Base-by-base conservation (phyloP, 108 stramenopile genomes). In the Tribonema minus region DNA sequence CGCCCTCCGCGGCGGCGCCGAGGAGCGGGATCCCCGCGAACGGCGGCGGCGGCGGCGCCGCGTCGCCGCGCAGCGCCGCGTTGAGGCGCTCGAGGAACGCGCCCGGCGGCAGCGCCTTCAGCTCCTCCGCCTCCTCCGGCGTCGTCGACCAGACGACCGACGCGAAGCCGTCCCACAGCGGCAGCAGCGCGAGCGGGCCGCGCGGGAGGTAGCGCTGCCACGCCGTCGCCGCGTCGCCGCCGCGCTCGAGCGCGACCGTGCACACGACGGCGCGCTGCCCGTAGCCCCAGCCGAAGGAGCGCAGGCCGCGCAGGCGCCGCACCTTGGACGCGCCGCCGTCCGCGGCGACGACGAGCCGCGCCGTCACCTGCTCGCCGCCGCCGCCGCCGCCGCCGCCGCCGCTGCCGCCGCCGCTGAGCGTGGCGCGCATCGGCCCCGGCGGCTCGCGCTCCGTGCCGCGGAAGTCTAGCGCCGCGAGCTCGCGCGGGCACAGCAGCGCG, bases 121-220 rank as follows among this genome's bases (percentile, higher is more conserved):
- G 79, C 3, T 65, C 28, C 12, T 61, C 41, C 3, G 84, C 74
- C 23, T 82, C 72, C 12, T 37, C 63, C 20, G 81, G 72, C 3
- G 81, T 65, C 2, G 68, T 40, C 9, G 81, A 82, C 84, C 84
- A 85, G 36, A 85, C 85, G 25, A 86, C 68, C 27, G 72, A 76
- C 27, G 62, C 61, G n/a, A 41, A 3, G 3, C 66, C 83, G 0
- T 71, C 64, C 80, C 79, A 64, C 31, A 83, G 83, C 2, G 86
- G 86, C 5, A 86, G 72, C 58, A 86, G 28, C n/a, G 86, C 86
- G 26, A 87, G 37, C 27, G 86, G 86, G 20, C 86, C 86, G 4
- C 33, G n/a, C 20, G 71, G 71, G 20, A 87, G 78, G 46, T 81
- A 87, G n/a, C 70, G 65, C 84, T 87, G 86, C 58, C 76, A 87